Base-by-base conservation (phyloP, 2,329 filamentous ascomycete species). In the Didymella segeticola region DNA sequence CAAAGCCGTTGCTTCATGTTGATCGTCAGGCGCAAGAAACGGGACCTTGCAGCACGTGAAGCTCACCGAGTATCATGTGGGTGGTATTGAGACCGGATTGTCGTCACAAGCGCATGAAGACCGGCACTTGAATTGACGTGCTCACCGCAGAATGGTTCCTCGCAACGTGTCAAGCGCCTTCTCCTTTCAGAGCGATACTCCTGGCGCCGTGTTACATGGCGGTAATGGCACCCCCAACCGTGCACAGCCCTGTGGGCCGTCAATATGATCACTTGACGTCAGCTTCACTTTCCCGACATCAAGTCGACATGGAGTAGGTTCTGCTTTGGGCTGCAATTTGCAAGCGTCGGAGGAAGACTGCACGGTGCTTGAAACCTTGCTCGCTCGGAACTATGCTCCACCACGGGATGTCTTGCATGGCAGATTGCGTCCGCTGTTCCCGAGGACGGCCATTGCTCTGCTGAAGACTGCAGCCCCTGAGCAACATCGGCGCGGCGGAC, bases 331-430 rank as follows among this genome's bases (percentile, higher is more conserved):
- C 30, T 39, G 42, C 42, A 41, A 41, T 36, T 12, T n/a, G 36
- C 33, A 54, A 54, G 51, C 46, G 39, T 54, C 51, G 34, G 51
- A 39, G 33, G 20, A 4, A 29, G 34, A 30, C 31, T 31, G 43
- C 50, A 43, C 51, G 39, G 45, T 48, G 33, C 45, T 23, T 19
- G 19, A 36, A 26, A 39, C 48, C 19, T 33, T 41, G 48, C 20
- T 33, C 34, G 48, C 20, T 15, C 34, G 23, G 34, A 23, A 23
- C 34, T 14, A 23, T 41, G 53, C 52, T 50, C 59, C 52, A 56
- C 59, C 57, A 42, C 57, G 54, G 57, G 57, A 62, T 64, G 59
- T 56, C 56, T 57, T 62, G 61, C 61, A 61, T 49, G 29, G 49
- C 59, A 56, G 52, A 42, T 45, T 54, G 45, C 39, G 36, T 38